Evolutionary conservation across 495 filamentous ascomycete genomes (phyloP).

Genomic region (Penicillium pancosmium): DNA sequence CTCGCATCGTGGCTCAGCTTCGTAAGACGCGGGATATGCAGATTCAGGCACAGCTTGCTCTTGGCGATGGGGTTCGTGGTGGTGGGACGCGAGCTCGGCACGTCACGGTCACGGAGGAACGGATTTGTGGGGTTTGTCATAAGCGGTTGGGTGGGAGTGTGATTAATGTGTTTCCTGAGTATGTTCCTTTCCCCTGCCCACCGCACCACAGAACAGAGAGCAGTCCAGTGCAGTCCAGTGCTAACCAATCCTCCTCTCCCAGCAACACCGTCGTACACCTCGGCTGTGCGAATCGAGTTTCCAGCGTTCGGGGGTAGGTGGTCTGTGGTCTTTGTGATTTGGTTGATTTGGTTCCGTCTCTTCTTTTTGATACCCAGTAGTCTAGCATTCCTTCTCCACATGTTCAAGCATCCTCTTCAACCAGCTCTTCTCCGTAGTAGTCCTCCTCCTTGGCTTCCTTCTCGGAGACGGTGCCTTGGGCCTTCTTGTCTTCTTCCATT

Average conservation of each 20-base stretch:
- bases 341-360: conserved; percentile 11
- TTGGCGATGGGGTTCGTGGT: conserved; percentile 60
- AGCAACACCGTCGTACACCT: conserved; percentile 78
- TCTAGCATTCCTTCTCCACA: neutral
- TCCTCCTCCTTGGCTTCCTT: conserved; percentile 75
- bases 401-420: conserved; percentile 53
- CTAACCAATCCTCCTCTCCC: conserved; percentile 23
- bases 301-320: conserved; percentile 24
- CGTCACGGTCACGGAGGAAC: conserved; percentile 81
- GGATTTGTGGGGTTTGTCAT: conserved; percentile 88
- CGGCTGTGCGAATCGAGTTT: conserved; percentile 65
- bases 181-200: conserved; percentile 28
- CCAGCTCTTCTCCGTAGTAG: conserved; percentile 80
- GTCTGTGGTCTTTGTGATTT: neutral
- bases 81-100: conserved; percentile 64
- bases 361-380: conserved; percentile 46
- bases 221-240: neutral
- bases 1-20: conserved; percentile 71
- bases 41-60: conserved; percentile 68
- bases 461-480: conserved; percentile 51
- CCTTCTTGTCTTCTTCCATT: conserved; percentile 86
- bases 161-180: conserved; percentile 73
- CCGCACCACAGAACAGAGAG: too few species aligned
- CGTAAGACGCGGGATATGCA: conserved; percentile 72
- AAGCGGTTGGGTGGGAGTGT: conserved; percentile 90